Evolutionary conservation across 306 rosid species (phyloP).

Genomic region (Rosa multiflora): DNA sequence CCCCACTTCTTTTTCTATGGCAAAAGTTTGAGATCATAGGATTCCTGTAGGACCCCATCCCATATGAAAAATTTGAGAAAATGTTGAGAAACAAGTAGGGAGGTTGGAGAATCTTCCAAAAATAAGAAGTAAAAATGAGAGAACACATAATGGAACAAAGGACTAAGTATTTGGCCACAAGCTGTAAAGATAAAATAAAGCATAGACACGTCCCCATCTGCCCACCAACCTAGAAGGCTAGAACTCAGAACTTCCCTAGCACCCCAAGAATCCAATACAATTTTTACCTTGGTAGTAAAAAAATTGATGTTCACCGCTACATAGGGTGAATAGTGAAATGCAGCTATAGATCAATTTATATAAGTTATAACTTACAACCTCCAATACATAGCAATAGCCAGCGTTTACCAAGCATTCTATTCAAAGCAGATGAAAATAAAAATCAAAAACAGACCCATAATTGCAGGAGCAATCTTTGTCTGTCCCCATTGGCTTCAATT

Average conservation of each 20-base stretch:
- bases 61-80: neutral
- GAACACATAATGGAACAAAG: neutral
- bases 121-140: neutral
- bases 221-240: neutral
- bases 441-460: neutral
- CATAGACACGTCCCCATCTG: conserved; percentile 32
- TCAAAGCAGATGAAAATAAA: neutral
- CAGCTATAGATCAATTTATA: neutral
- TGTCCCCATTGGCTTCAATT: neutral
- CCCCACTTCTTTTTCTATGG: neutral
- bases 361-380: neutral
- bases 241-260: conserved; percentile 11
- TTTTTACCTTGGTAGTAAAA: neutral
- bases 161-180: conserved; percentile 21
- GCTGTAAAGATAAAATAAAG: conserved; percentile 36
- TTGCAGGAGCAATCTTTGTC: conserved; percentile 21
- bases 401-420: neutral
- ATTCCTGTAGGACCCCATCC: neutral
- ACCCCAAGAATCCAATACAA: conserved; percentile 21
- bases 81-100: neutral
- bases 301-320: conserved; percentile 4
- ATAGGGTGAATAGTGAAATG: conserved; percentile 4
- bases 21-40: neutral
- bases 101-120: conserved; percentile 3
- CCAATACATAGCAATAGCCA: neutral